phyloP scores from a whole-genome alignment of 2,329 filamentous ascomycete species.

The Keithomyces neogunnii region DNA sequence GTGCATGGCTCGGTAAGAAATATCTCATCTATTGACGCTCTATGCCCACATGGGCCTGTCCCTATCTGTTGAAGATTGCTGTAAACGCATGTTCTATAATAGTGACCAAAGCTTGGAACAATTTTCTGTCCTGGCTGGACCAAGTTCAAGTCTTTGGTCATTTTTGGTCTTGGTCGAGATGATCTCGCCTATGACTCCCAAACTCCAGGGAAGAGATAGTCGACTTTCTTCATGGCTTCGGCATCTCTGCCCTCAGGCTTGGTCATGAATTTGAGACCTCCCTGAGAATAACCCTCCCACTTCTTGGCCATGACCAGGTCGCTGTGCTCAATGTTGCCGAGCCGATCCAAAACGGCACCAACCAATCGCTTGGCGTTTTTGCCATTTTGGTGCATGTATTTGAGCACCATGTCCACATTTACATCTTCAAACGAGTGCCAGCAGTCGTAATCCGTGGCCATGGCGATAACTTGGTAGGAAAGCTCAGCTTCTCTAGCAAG shows the following conservation, averaged over 20 bases:
- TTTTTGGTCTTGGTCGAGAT: no score
- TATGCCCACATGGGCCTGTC: no score
- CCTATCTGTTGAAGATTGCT: no score
- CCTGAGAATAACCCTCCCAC: conserved; percentile 65
- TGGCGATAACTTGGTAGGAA: conserved; percentile 96
- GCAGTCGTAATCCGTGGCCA: conserved; percentile 99
- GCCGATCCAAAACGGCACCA: conserved; percentile 76
- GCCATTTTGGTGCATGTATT: conserved; percentile 88
- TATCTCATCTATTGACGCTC: no score
- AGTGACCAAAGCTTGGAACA: no score
- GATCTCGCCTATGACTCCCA: conserved; percentile 33
- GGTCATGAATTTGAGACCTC: conserved; percentile 75
- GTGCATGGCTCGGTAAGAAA: no score
- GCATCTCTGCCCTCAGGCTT: conserved; percentile 64
- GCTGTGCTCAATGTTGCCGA: conserved; percentile 67
- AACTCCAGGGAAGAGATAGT: conserved; percentile 83
- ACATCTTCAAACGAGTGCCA: conserved; percentile 82
- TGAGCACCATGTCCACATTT: conserved; percentile 94
- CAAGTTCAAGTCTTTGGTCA: no score
- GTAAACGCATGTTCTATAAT: no score
- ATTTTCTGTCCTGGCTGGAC: no score
- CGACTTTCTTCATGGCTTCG: conserved; percentile 70
- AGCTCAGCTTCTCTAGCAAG: conserved; percentile 94
- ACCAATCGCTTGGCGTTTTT: conserved; percentile 81
- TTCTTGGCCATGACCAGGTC: conserved; percentile 76